Evolutionary conservation across 2,329 filamentous ascomycete genomes (phyloP), one percentile per base, ranked within the genome.

Genomic region (Elsinoe batatas): DNA sequence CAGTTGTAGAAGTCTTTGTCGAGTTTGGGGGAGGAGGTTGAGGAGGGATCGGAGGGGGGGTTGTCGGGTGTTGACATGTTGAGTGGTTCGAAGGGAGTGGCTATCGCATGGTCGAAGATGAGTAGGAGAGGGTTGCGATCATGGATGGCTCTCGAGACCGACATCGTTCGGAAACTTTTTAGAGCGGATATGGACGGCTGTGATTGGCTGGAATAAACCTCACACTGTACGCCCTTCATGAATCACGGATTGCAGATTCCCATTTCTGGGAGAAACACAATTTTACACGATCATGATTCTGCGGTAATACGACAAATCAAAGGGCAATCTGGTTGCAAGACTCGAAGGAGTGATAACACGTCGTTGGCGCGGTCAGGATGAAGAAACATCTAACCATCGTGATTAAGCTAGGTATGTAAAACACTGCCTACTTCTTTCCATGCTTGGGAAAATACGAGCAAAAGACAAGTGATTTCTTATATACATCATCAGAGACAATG

Each of bases 381-480:
- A 88, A 82, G 75, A 84, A 81, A 68, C 78, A 81, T 65, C 78
- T 88, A 62, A 88, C 84, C 54, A 81, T 93, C 60, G 88, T 94
- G 64, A 91, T 94, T 65, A 94, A 94, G 75, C 80, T 94, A 61
- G 88, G 88, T 93, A 79, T 63, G 63, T 63, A 5, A 30, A 30
- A 30, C 2, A 17, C 10, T 22, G 6, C 22, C n/a, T 20, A 20
- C 3, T 26, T 12, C 40, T 35, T 37, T 15, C n/a, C 11, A 13
- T 26, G 36, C 13, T 5, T 11, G 5, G 8, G 26, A 8, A 30
- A 30, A 8, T 30, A 30, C 8, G 26, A 30, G 3, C 3, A 30
- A 30, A 7, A 30, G 7, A 8, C 3, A 30, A 2, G 7, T 5
- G 26, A 30, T 30, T 7, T 30, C 26, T 7, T 30, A 30, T 30